These are phyloP conservation scores for Arthroderma sp. DNA, from an alignment of 2,329 filamentous ascomycete species.

Conservation along the genomic window DNA sequence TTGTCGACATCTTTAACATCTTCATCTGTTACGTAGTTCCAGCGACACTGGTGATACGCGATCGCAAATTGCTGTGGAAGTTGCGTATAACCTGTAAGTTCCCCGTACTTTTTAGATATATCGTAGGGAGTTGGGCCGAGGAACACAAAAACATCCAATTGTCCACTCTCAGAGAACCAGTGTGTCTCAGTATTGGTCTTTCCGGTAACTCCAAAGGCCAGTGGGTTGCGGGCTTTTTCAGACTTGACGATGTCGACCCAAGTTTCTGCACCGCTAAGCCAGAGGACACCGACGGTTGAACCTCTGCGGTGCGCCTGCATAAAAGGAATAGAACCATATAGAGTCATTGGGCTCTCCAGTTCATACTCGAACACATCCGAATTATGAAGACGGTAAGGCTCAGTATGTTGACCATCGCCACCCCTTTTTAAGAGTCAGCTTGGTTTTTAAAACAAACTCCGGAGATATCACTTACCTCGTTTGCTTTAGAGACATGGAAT, in stretches of 20 bases:
- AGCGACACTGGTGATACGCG: constrained; percentile 92
- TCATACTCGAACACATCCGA: constrained; percentile 97
- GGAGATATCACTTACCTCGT: constrained; percentile 45
- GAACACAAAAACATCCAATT: constrained; percentile 88
- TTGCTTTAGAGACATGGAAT: constrained; percentile 74
- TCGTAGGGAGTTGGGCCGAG: constrained; percentile 77
- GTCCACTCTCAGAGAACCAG: constrained; percentile 88
- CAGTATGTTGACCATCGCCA: constrained; percentile 67
- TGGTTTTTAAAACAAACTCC: not conserved
- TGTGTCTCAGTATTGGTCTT: constrained; percentile 76
- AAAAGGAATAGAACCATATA: constrained; percentile 93
- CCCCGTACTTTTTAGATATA: constrained; percentile 67
- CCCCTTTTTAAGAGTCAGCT: constrained; percentile 38
- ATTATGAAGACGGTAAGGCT: constrained; percentile 93
- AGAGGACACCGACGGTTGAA: constrained; percentile 91
- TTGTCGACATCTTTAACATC: constrained; percentile 94
- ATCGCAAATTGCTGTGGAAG: constrained; percentile 87
- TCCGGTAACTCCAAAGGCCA: constrained; percentile 55
- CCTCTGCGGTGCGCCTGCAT: constrained; percentile 95
- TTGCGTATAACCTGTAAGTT: constrained; percentile 81
- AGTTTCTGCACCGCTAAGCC: constrained; percentile 92
- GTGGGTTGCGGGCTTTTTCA: constrained; percentile 59
- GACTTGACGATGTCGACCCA: constrained; percentile 91
- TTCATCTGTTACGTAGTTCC: constrained; percentile 96
- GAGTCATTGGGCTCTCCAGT: constrained; percentile 92